phyloP scores from a whole-genome alignment of 1,284 basidiomycete genomes.

The Sporisorium scitamineum region DNA sequence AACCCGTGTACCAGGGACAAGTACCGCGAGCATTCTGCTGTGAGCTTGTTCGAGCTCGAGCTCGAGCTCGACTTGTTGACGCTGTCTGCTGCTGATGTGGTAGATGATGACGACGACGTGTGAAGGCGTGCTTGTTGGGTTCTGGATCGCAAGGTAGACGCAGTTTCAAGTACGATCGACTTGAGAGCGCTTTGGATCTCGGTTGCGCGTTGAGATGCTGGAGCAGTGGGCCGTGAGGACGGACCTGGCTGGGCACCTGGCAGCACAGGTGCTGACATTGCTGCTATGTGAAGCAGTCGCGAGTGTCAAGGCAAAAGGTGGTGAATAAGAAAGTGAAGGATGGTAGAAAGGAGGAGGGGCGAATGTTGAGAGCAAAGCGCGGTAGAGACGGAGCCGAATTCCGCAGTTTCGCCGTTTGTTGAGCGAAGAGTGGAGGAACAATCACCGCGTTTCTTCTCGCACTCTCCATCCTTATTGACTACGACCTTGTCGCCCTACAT shows the following conservation, averaged over 20 bases:
- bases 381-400: conserved; percentile 21
- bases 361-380: background rate
- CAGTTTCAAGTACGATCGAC: conserved; percentile 47
- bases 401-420: conserved; percentile 18
- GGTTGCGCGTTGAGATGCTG: conserved; percentile 27
- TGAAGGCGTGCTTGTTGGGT: conserved; percentile 36
- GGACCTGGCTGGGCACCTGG: conserved; percentile 14
- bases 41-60: conserved; percentile 32
- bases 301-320: background rate
- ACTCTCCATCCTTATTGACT: background rate
- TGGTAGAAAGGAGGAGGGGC: background rate
- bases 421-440: conserved; percentile 17
- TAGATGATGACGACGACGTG: conserved; percentile 10
- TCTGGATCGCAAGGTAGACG: conserved; percentile 40
- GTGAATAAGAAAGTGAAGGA: background rate
- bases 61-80: conserved; percentile 23
- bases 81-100: conserved; percentile 8
- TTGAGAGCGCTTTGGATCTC: conserved; percentile 46
- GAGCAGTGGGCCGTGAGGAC: conserved; percentile 3
- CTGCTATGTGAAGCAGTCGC: background rate
- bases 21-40: conserved; percentile 40
- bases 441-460: background rate
- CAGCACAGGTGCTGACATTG: conserved; percentile 26
- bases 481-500: background rate
- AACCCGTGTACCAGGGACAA: conserved; percentile 41